Evolutionary conservation across 2,329 filamentous ascomycete species (phyloP).

Genomic region (Rachicladosporium sp.): DNA sequence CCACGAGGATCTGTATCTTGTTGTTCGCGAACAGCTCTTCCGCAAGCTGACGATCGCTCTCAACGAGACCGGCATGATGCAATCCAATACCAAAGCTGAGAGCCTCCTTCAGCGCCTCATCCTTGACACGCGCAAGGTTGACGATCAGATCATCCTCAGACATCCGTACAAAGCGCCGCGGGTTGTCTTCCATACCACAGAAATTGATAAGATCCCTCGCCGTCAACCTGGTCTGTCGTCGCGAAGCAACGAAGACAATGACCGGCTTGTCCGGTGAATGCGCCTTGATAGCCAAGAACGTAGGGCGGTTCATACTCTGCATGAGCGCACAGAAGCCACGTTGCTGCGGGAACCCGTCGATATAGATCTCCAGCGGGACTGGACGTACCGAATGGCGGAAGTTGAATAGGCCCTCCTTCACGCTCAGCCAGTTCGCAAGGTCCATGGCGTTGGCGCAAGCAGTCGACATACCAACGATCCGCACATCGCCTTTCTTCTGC

Average conservation of each 20-base stretch:
- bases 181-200: conserved; percentile 97
- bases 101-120: conserved; percentile 85
- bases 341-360: conserved; percentile 92
- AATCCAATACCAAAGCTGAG: conserved; percentile 93
- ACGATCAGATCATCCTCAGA: conserved; percentile 84
- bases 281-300: conserved; percentile 89
- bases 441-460: conserved; percentile 93
- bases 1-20: conserved; percentile 93
- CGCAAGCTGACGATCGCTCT: conserved; percentile 79
- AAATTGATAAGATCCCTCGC: conserved; percentile 95
- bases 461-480: conserved; percentile 96
- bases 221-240: conserved; percentile 85
- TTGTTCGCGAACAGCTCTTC: conserved; percentile 95
- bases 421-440: conserved; percentile 89
- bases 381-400: conserved; percentile 94
- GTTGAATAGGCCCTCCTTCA: conserved; percentile 91
- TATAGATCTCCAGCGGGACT: conserved; percentile 89
- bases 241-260: conserved; percentile 94
- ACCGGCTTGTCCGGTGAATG: conserved; percentile 95
- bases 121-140: conserved; percentile 82
- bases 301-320: conserved; percentile 98
- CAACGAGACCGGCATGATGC: conserved; percentile 92
- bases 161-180: conserved; percentile 84
- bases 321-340: conserved; percentile 93
- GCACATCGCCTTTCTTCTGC: conserved; percentile 77